Percentiles rank a stretch among this genome's conserved stretches.
These are phyloP conservation scores for Hypoxylon sp. DNA, from an alignment of 2,329 filamentous ascomycete species.

Conservation along the genomic window DNA sequence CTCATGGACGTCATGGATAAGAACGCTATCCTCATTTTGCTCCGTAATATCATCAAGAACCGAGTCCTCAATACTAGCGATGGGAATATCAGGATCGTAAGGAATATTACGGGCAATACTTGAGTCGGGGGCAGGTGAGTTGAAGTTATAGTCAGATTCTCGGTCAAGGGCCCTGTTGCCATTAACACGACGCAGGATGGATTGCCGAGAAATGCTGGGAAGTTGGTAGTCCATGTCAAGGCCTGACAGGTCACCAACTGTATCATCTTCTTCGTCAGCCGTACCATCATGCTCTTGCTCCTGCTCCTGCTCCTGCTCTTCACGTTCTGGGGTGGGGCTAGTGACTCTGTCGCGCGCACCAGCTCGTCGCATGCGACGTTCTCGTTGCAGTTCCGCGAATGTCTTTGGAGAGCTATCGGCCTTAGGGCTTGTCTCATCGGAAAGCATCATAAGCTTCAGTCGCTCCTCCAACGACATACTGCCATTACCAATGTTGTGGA, in stretches of 20 bases:
- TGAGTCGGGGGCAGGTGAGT: conserved; percentile 71
- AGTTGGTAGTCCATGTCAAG: conserved; percentile 74
- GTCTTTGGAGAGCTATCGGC: conserved; percentile 60
- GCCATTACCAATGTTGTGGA: conserved; percentile 79
- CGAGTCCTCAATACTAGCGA: conserved; percentile 86
- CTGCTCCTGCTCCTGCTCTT: no score
- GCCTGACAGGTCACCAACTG: conserved; percentile 71
- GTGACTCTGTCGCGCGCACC: conserved; percentile 64
- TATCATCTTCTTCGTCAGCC: conserved; percentile 69
- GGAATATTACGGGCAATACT: conserved; percentile 71
- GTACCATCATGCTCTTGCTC: conserved; percentile 55
- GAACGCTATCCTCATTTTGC: conserved; percentile 70
- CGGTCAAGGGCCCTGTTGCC: conserved; percentile 69
- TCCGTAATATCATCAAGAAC: conserved; percentile 66
- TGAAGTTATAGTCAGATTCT: conserved; percentile 75
- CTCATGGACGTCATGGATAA: conserved; percentile 80
- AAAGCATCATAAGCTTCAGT: conserved; percentile 89
- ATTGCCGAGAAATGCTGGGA: conserved; percentile 91
- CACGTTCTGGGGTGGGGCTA: conserved; percentile 61
- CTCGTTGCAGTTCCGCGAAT: conserved; percentile 75
- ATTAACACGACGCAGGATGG: conserved; percentile 90
- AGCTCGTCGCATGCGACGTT: conserved; percentile 77
- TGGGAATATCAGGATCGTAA: conserved; percentile 89
- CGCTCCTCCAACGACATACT: conserved; percentile 90
- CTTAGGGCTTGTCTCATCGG: conserved; percentile 67